Conservation (phyloP, 179 eudicot genomes). For the Amaranthus tricolor region DNA sequence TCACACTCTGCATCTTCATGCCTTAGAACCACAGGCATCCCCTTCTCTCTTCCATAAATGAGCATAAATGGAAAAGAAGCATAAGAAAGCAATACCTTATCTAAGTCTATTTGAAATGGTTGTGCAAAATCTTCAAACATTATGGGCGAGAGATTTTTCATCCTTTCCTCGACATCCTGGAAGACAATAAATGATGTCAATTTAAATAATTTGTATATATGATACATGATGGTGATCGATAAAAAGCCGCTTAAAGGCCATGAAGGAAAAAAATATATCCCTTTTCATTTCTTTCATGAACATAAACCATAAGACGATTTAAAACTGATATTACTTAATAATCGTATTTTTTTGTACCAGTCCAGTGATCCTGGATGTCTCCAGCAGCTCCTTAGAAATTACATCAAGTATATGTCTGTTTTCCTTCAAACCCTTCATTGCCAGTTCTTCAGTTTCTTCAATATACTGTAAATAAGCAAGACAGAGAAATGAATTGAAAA, state of each 20-base stretch:
- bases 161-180: constrained; percentile 70
- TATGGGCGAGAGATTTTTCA: constrained; percentile 53
- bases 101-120: constrained; percentile 64
- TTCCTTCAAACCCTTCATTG: constrained; percentile 65
- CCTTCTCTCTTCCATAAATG: constrained; percentile 4
- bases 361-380: constrained; percentile 81
- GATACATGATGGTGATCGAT: too few relatives aligned
- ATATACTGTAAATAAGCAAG: constrained; percentile 53
- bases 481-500: not conserved
- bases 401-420: constrained; percentile 72
- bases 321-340: not conserved
- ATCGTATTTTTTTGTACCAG: constrained; percentile 43
- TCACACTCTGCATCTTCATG: not conserved
- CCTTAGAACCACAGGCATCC: not conserved
- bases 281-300: too few relatives aligned
- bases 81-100: constrained; percentile 44
- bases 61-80: constrained; percentile 4
- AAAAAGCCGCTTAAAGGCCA: too few relatives aligned
- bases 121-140: constrained; percentile 86
- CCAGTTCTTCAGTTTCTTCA: constrained; percentile 90
- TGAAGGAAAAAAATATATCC: too few relatives aligned
- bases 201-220: not conserved
- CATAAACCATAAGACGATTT: not conserved
- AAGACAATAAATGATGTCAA: constrained; percentile 2
- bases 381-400: constrained; percentile 59